These are phyloP conservation scores for Collybiopsis confluens DNA, from an alignment of 768 basidiomycete species.

Conservation along the genomic window DNA sequence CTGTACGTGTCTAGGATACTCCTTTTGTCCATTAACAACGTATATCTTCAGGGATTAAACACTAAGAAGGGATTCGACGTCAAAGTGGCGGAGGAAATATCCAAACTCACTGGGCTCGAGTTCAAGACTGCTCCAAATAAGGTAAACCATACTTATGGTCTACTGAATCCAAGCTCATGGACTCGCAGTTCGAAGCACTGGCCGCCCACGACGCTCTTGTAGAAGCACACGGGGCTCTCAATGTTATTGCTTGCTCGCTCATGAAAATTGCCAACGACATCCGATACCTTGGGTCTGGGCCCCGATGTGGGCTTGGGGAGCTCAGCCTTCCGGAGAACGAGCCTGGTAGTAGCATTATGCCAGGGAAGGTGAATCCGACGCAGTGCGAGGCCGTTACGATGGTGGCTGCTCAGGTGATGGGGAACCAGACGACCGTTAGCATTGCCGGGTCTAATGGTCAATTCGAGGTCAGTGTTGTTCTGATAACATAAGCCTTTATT, in stretches of 20 bases:
- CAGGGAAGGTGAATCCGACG: conserved; percentile 98
- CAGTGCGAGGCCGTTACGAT: conserved; percentile 99
- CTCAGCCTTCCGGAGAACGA: conserved; percentile 95
- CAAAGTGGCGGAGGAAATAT: conserved; percentile 88
- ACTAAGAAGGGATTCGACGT: conserved; percentile 96
- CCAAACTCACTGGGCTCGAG: conserved; percentile 82
- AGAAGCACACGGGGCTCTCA: conserved; percentile 96
- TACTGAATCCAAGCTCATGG: not conserved
- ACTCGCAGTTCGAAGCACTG: conserved; percentile 85
- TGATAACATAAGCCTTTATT: not conserved
- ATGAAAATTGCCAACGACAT: conserved; percentile 99
- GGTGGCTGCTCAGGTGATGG: conserved; percentile 98
- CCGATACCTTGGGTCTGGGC: conserved; percentile 94
- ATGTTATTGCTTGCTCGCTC: conserved; percentile 88
- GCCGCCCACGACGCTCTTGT: conserved; percentile 98
- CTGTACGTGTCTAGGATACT: conserved; percentile 46
- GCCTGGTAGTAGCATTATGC: conserved; percentile 99
- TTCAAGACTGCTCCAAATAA: conserved; percentile 99
- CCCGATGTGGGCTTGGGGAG: conserved; percentile 96
- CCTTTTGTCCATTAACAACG: not conserved
- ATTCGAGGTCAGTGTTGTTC: conserved; percentile 73
- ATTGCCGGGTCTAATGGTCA: conserved; percentile 94
- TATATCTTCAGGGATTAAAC: conserved; percentile 74
- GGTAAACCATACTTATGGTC: conserved; percentile 32
- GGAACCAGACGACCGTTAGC: conserved; percentile 91